phyloP scores from a whole-genome alignment of 805 yeast species.

The Candida patagonica region DNA sequence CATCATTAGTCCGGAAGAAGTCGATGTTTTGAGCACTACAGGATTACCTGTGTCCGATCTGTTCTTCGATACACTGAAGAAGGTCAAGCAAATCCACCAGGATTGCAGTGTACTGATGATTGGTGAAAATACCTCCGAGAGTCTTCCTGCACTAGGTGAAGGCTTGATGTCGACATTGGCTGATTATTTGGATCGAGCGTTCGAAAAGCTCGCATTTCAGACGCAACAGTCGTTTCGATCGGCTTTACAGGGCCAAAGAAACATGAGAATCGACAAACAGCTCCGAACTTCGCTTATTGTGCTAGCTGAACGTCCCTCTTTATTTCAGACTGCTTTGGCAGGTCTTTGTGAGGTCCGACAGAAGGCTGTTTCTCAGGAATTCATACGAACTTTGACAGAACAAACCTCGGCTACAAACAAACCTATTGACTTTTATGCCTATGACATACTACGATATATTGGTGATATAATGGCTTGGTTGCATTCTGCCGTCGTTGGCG shows the following conservation, averaged over 20 bases:
- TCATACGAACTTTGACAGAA: constrained; percentile 33
- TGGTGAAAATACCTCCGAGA: constrained; percentile 15
- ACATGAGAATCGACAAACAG: constrained; percentile 14
- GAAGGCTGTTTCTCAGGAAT: constrained; percentile 54
- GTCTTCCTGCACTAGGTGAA: constrained; percentile 33
- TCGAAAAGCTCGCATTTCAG: constrained; percentile 42
- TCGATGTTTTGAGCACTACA: constrained; percentile 38
- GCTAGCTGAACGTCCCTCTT: constrained; percentile 29
- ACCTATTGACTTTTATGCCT: constrained; percentile 57
- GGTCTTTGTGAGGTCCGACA: constrained; percentile 66
- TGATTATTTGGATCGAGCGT: constrained; percentile 41
- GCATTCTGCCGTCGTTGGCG: constrained; percentile 80
- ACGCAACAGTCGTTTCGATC: constrained; percentile 25
- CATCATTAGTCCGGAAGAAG: constrained; percentile 64
- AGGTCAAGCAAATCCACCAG: constrained; percentile 54
- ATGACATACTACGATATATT: constrained; percentile 72
- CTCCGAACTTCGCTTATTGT: constrained; percentile 19
- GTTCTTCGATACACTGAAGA: constrained; percentile 51
- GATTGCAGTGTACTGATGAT: constrained; percentile 65
- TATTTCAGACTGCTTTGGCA: constrained; percentile 49
- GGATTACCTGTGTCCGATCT: constrained; percentile 33
- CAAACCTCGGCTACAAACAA: constrained; percentile 23
- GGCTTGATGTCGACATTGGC: constrained; percentile 54
- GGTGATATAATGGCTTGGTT: constrained; percentile 86
- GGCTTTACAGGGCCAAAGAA: constrained; percentile 10